Base-by-base conservation (phyloP, 2,329 filamentous ascomycete species). In the Neoarthrinium moseri region DNA sequence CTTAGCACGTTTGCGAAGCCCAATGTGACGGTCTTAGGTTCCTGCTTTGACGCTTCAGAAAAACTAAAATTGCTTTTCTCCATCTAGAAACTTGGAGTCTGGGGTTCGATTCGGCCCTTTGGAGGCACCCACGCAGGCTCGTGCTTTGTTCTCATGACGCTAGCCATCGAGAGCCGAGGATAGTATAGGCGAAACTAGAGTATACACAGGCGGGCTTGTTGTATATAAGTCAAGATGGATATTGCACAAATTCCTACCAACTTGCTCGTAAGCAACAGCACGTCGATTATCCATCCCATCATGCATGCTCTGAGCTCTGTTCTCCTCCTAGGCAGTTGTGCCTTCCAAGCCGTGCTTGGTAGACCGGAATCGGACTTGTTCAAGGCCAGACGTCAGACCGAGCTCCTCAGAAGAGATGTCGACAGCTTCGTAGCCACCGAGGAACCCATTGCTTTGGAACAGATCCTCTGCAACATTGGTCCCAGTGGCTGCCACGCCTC, bases 391-490 rank as follows among this genome's bases (percentile, higher is more conserved):
- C 56, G 61, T 18, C 64, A 70, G 33, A 63, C 55, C 37, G 57
- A 61, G 23, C 51, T 77, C 37, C 52, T 69, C 46, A 78, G 73
- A 56, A 68, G 74, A 39, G 66, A 69, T 20, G 72, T 82, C 12
- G 74, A 79, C 51, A 66, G 68, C 24, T 84, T 78, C 59, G 69
- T 84, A 52, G 60, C 70, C 23, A 70, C 67, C 0, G 73, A 84
- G 60, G 72, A 67, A 13, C 70, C 75, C 6, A 69, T 80, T 53
- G 76, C 81, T 3, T 56, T 80, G 22, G 59, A 66, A 8, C 68
- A 75, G 47, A 65, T 84, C 21, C 61, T 83, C 29, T 80, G 76
- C 65, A 84, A 84, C 56, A 82, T 84, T 51, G 81, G 81, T 4
- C 61, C 77, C 8, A 62, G 62, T 45, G 81, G 81, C 21, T 76